Conservation (phyloP, 2,329 filamentous ascomycete species). For the Stemphylium beticola region DNA sequence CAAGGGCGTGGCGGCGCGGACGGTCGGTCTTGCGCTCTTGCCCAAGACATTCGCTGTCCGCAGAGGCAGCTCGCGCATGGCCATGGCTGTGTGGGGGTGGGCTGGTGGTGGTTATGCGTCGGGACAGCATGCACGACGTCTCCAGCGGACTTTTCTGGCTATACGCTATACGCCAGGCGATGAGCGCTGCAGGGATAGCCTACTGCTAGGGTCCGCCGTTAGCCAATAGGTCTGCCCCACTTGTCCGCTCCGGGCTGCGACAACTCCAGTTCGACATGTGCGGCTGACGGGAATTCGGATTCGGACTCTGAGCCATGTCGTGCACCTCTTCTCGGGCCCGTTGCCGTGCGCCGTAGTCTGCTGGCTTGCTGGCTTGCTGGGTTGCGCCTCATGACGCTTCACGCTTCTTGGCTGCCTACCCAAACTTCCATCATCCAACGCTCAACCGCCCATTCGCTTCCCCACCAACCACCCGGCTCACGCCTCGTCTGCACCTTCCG, state of each 20-base stretch:
- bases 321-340: neutral
- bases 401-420: conserved; percentile 3
- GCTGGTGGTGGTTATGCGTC: conserved; percentile 13
- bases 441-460: conserved; percentile 6
- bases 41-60: conserved; percentile 35
- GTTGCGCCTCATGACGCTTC: neutral
- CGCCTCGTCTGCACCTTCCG: conserved; percentile 18
- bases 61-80: conserved; percentile 46
- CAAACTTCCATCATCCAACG: neutral
- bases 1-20: conserved; percentile 26
- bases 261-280: conserved; percentile 8
- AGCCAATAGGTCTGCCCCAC: conserved; percentile 19
- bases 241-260: conserved; percentile 11
- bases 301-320: neutral
- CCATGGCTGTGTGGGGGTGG: conserved; percentile 37
- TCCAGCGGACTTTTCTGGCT: conserved; percentile 23
- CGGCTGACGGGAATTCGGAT: conserved; percentile 6
- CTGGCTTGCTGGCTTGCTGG: neutral
- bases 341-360: conserved; percentile 2
- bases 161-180: conserved; percentile 16
- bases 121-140: conserved; percentile 3
- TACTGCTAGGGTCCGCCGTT: conserved; percentile 1
- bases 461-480: conserved; percentile 5
- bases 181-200: conserved; percentile 21
- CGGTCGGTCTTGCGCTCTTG: conserved; percentile 31